phyloP scores from a whole-genome alignment of 2,329 filamentous ascomycete genomes.

The Paraphaeosphaeria sporulosa region DNA sequence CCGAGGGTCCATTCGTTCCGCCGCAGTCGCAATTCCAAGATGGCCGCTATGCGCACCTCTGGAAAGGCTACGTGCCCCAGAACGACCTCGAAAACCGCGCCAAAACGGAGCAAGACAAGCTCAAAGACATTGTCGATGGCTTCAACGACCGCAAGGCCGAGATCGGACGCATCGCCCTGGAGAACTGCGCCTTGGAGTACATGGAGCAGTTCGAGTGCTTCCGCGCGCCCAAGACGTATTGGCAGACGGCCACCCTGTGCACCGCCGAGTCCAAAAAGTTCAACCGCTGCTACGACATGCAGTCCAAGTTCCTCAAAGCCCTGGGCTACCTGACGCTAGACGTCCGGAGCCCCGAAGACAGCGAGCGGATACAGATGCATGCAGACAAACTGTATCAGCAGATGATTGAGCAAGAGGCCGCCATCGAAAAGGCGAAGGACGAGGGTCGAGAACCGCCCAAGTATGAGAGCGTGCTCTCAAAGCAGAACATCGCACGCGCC shows the following conservation, averaged over 20 bases:
- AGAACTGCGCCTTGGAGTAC: slow-evolving; percentile 93
- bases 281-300: slow-evolving; percentile 87
- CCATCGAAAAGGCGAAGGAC: slow-evolving; percentile 73
- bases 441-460: slow-evolving; percentile 62
- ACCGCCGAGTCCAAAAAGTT: slow-evolving; percentile 77
- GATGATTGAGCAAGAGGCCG: slow-evolving; percentile 82
- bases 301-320: slow-evolving; percentile 89
- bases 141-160: slow-evolving; percentile 83
- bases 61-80: slow-evolving; percentile 87
- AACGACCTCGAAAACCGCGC: slow-evolving; percentile 71
- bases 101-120: slow-evolving; percentile 80
- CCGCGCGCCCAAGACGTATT: slow-evolving; percentile 68
- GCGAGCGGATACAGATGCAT: slow-evolving; percentile 88
- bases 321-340: slow-evolving; percentile 82
- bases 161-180: slow-evolving; percentile 82
- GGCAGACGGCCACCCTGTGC: slow-evolving; percentile 80
- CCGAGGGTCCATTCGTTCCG: slow-evolving; percentile 51
- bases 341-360: slow-evolving; percentile 73
- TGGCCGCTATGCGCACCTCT: slow-evolving; percentile 83
- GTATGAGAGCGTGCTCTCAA: slow-evolving; percentile 65
- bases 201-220: slow-evolving; percentile 85
- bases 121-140: slow-evolving; percentile 79
- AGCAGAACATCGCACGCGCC: slow-evolving; percentile 38
- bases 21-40: slow-evolving; percentile 70
- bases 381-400: slow-evolving; percentile 89